Percentiles rank a stretch among this genome's conserved stretches.
These are phyloP conservation scores for Sugiyamaella castrensis DNA, from an alignment of 1,139 yeast species.

Conservation along the genomic window DNA sequence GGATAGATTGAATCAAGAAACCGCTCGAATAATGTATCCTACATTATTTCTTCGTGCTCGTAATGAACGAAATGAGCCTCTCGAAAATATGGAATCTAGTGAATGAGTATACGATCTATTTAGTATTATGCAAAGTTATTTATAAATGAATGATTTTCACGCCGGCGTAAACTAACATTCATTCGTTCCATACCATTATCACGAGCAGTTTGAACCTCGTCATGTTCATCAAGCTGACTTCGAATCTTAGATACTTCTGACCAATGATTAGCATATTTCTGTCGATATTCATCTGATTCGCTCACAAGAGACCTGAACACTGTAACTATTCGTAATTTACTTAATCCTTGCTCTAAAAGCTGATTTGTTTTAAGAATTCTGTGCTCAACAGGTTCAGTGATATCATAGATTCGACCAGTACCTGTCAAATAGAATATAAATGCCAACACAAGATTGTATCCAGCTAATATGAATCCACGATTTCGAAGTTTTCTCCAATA, in stretches of 20 bases:
- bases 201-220: slow-evolving; percentile 12
- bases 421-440: slow-evolving; percentile 21
- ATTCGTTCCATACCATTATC: slow-evolving; percentile 9
- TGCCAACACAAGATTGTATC: slow-evolving; percentile 20
- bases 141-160: slow-evolving; percentile 6
- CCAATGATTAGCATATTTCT: slow-evolving; percentile 11
- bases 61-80: too few species aligned
- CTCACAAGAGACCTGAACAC: slow-evolving; percentile 10
- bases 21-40: too few species aligned
- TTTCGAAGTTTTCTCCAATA: slow-evolving; percentile 20
- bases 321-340: slow-evolving; percentile 6
- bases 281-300: slow-evolving; percentile 11
- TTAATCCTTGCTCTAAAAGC: slow-evolving; percentile 9
- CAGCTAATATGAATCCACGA: slow-evolving; percentile 20
- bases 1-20: too few species aligned
- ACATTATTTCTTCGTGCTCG: too few species aligned
- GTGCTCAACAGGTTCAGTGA: slow-evolving; percentile 15
- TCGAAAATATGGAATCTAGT: neutral
- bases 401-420: slow-evolving; percentile 26
- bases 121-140: slow-evolving; percentile 8
- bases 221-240: slow-evolving; percentile 3
- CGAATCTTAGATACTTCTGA: neutral
- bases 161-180: slow-evolving; percentile 4
- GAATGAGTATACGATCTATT: neutral
- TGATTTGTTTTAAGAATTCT: slow-evolving; percentile 5